phyloP scores from a whole-genome alignment of 73 alveolate genomes.

The Diophrys sp. region DNA sequence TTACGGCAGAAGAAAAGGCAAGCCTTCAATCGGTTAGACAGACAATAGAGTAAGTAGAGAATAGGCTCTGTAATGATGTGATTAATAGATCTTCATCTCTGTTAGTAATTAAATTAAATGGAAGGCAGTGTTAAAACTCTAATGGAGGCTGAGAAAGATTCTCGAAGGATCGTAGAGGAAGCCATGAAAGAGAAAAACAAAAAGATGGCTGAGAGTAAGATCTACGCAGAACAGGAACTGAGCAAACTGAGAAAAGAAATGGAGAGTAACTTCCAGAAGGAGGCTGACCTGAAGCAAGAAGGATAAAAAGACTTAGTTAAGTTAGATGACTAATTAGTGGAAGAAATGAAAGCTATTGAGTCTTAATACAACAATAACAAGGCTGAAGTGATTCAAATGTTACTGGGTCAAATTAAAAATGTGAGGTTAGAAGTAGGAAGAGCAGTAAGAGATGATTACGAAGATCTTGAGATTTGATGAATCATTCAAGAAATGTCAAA shows the following conservation, averaged over 20 bases:
- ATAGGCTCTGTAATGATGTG: too few species aligned
- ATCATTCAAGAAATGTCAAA: not conserved
- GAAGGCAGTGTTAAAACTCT: not conserved
- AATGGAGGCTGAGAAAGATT: not conserved
- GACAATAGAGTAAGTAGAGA: too few species aligned
- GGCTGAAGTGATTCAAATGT: not conserved
- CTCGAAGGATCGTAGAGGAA: not conserved
- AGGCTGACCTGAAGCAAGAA: not conserved
- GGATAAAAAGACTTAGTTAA: not conserved
- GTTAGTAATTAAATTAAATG: too few species aligned
- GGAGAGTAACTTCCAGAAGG: not conserved
- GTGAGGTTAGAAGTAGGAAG: not conserved
- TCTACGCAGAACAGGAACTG: not conserved
- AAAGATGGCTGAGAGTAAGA: not conserved
- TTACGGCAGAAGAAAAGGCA: too few species aligned
- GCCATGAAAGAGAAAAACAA: not conserved
- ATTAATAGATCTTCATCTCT: too few species aligned
- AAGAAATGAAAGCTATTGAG: not conserved
- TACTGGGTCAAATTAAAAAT: not conserved
- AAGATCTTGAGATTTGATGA: not conserved
- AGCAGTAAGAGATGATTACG: constrained; percentile 1
- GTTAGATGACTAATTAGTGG: not conserved
- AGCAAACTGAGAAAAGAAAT: not conserved
- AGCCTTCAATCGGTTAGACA: too few species aligned
- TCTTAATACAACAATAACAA: not conserved